A percentile compares a stretch with the other conserved stretches of the same genome.
Evolutionary conservation across 805 yeast species (phyloP).

Genomic region (Metschnikowia reukaufii): DNA sequence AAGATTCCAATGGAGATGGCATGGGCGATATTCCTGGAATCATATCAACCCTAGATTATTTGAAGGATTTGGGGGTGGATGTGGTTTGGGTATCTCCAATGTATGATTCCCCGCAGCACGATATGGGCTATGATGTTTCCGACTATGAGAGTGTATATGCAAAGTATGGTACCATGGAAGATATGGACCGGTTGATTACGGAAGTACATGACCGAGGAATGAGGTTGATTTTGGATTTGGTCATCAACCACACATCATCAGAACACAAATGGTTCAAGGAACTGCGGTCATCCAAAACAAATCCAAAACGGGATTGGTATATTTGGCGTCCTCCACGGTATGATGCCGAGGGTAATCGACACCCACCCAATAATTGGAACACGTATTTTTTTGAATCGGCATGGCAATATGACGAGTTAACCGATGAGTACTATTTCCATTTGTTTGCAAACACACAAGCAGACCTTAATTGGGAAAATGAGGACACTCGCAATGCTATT

Average conservation of each 20-base stretch:
- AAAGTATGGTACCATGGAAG: conserved; percentile 52
- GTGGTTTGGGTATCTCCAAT: conserved; percentile 57
- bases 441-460: conserved; percentile 54
- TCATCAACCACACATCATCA: conserved; percentile 55
- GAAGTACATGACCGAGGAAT: conserved; percentile 49
- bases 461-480: conserved; percentile 60
- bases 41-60: conserved; percentile 47
- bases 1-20: conserved; percentile 58
- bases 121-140: conserved; percentile 60
- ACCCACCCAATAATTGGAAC: conserved; percentile 56
- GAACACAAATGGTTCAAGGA: conserved; percentile 58
- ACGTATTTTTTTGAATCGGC: conserved; percentile 52
- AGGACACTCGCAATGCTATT: conserved; percentile 32
- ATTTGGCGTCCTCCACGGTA: conserved; percentile 52
- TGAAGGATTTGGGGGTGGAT: conserved; percentile 48
- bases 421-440: conserved; percentile 53
- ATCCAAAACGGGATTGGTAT: conserved; percentile 59
- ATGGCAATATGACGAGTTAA: conserved; percentile 52
- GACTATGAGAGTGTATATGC: conserved; percentile 51
- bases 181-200: conserved; percentile 46
- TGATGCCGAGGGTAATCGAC: conserved; percentile 45
- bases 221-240: conserved; percentile 52
- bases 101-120: conserved; percentile 56
- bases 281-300: conserved; percentile 47
- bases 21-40: conserved; percentile 56